Base-by-base conservation (phyloP, 2,329 filamentous ascomycete genomes). In the Huntiella moniliformis region DNA sequence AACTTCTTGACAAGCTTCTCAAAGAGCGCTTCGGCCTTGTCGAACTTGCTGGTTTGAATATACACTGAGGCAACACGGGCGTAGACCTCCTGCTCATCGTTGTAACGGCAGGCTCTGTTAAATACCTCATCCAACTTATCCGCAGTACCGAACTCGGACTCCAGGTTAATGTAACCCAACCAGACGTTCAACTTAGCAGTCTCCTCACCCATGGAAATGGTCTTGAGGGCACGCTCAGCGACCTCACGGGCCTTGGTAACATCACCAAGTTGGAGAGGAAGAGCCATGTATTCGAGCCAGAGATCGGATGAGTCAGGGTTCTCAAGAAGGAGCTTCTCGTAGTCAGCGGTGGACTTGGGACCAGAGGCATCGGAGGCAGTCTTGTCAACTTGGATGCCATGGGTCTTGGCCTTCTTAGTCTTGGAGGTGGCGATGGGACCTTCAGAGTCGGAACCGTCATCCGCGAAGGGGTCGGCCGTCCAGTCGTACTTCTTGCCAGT, bases 211-310 rank as follows among this genome's bases (percentile, higher is more conserved):
- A 92, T 84, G 61, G 84, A 82, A 65, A 98, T 96, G 12, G 82
- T 92, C 57, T 80, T 79, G 52, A 96, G 73, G 13, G 91, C 91
- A 51, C 91, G 81, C 63, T 95, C 82, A 2, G 85, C 87, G 49
- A 95, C 80, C 53, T 88, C 82, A 42, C 88, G 77, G 10, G 91
- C 87, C 62, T 86, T 91, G 51, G 79, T 76, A 15, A 92, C 70
- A 62, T 98, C 91, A 57, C 84, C 84, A 44, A 93, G 74, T 58
- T 93, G 81, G 61, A 95, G 79, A 63, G 96, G 85, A 71, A 93
- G 93, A n/a, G 87, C 86, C 85, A 98, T 96, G 65, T 98, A 98
- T 53, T 84, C 75, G 46, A 95, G 83, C 91, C 91, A 98, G 22
- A 96, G 72, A 51, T 80, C 70, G 1, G 88, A 92, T n/a, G 83